Evolutionary conservation across 2,329 filamentous ascomycete species (phyloP).

Genomic region (Calonectria leucothoes): DNA sequence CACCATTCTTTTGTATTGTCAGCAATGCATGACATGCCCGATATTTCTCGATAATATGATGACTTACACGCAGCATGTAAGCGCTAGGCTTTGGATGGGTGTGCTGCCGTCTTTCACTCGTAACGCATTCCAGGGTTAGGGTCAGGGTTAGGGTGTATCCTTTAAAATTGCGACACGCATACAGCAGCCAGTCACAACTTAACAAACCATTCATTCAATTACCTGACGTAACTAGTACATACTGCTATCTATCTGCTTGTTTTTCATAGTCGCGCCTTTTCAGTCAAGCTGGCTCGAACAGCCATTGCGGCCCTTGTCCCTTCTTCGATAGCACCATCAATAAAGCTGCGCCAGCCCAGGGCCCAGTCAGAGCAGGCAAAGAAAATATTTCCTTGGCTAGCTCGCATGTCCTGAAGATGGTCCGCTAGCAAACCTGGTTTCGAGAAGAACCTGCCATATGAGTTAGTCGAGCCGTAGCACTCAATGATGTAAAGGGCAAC

Average conservation of each 20-base stretch:
- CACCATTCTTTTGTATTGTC: neutral
- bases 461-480: neutral
- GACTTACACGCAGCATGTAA: too few species aligned
- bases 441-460: constrained; percentile 49
- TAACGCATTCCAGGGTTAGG: too few species aligned
- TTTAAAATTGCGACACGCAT: too few species aligned
- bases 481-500: neutral
- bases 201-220: too few species aligned
- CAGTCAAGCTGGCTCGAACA: neutral
- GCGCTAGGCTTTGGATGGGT: too few species aligned
- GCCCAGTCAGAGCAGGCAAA: constrained; percentile 63
- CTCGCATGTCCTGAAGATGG: constrained; percentile 54
- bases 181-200: too few species aligned
- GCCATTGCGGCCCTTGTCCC: constrained; percentile 46
- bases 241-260: neutral
- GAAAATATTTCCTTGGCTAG: constrained; percentile 54
- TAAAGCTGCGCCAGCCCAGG: constrained; percentile 60
- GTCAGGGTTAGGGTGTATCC: too few species aligned
- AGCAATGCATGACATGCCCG: neutral
- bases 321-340: constrained; percentile 62
- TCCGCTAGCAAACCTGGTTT: constrained; percentile 50
- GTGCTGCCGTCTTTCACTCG: too few species aligned
- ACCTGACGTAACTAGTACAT: neutral
- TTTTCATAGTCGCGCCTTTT: neutral
- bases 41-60: neutral